These are phyloP conservation scores for Pyricularia pennisetigena DNA, from an alignment of 2,329 filamentous ascomycete species.

Conservation along the genomic window DNA sequence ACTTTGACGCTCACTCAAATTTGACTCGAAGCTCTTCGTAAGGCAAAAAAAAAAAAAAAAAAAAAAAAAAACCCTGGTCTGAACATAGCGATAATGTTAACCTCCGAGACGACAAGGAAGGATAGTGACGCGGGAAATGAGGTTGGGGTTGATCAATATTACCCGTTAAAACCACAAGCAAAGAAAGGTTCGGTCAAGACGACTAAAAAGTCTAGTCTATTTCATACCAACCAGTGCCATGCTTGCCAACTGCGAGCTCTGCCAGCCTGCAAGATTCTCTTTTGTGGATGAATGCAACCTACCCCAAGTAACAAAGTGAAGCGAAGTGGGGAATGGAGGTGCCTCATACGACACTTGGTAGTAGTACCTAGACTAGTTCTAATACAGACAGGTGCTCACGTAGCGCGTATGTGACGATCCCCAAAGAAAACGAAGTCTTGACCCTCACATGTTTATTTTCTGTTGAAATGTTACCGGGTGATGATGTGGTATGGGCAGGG, in stretches of 20 bases:
- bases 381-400: not conserved
- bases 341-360: not conserved
- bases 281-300: not conserved
- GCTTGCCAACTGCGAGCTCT: not conserved
- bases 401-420: not conserved
- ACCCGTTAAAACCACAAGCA: not conserved
- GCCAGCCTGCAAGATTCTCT: not conserved
- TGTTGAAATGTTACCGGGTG: not conserved
- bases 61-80: not conserved
- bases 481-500: constrained; percentile 1
- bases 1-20: not conserved
- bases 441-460: not conserved
- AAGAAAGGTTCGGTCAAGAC: not conserved
- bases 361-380: not conserved
- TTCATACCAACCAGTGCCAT: not conserved
- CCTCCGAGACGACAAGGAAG: not conserved
- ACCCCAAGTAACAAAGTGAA: not conserved
- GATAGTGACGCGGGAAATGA: too few species aligned
- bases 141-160: too few species aligned
- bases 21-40: not conserved
- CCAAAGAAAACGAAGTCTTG: not conserved
- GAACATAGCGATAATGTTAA: too few species aligned
- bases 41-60: not conserved
- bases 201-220: not conserved
- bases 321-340: not conserved